These are phyloP conservation scores for Fusarium oligoseptatum DNA, from an alignment of 2,329 filamentous ascomycete genomes.

Conservation along the genomic window DNA sequence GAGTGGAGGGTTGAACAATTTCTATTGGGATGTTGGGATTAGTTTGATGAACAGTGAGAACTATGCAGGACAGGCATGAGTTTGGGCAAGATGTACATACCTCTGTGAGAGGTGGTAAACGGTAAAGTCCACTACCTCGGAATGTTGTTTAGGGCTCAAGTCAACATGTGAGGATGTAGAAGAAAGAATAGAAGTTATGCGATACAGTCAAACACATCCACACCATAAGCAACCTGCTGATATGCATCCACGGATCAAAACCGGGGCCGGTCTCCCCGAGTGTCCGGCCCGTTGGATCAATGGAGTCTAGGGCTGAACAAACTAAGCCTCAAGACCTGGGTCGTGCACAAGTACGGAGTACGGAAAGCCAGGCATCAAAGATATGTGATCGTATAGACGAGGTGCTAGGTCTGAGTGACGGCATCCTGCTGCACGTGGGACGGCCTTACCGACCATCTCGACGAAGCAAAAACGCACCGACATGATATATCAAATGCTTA, in stretches of 20 bases:
- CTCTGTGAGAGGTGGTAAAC: too few relatives aligned
- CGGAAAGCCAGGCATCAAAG: background rate
- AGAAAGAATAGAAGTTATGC: background rate
- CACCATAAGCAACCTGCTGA: background rate
- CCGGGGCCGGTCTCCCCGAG: background rate
- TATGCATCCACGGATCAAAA: background rate
- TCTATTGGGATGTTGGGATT: slow-evolving; percentile 20
- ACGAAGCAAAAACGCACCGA: background rate
- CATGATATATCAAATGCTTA: background rate
- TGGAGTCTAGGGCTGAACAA: background rate
- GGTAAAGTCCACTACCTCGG: too few relatives aligned
- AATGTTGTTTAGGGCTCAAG: too few relatives aligned
- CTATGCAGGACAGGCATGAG: background rate
- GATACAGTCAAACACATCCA: background rate
- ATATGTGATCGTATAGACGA: background rate
- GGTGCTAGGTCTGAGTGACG: background rate
- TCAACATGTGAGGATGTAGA: too few relatives aligned
- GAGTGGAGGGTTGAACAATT: slow-evolving; percentile 1
- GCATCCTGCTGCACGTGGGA: background rate
- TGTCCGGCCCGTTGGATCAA: background rate
- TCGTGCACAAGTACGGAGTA: background rate
- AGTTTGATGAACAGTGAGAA: background rate
- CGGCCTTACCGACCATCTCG: background rate
- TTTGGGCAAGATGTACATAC: background rate
- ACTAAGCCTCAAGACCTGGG: background rate